A percentile compares a stretch with the other conserved stretches of the same genome.
These are phyloP conservation scores for Parathielavia appendiculata DNA, from an alignment of 495 filamentous ascomycete species.

Conservation along the genomic window DNA sequence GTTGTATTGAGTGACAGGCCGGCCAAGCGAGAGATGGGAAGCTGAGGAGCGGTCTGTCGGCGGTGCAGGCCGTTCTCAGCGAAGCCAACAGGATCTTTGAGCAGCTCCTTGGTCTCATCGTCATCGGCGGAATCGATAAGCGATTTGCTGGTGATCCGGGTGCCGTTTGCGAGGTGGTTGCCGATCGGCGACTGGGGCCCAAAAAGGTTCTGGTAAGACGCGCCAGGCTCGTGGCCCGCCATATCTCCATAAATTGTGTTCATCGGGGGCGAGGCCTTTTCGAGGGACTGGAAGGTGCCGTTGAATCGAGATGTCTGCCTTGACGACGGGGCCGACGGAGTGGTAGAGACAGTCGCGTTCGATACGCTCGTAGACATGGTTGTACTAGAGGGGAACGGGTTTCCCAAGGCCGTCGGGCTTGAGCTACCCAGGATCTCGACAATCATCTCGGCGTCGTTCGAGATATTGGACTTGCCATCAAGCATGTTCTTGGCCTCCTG, in stretches of 20 bases:
- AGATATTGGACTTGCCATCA: conserved; percentile 71
- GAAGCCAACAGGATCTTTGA: conserved; percentile 80
- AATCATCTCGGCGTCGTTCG: conserved; percentile 70
- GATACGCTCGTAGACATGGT: conserved; percentile 25
- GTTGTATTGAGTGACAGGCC: conserved; percentile 69
- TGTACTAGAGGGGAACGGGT: conserved; percentile 38
- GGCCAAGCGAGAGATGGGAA: conserved; percentile 66
- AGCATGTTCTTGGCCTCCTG: conserved; percentile 71
- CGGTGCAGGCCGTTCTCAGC: conserved; percentile 68
- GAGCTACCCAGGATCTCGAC: conserved; percentile 62
- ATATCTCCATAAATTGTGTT: conserved; percentile 55
- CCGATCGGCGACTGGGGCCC: conserved; percentile 79
- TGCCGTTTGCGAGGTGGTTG: conserved; percentile 63
- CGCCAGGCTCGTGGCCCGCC: conserved; percentile 53
- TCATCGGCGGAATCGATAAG: conserved; percentile 74
- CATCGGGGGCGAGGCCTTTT: conserved; percentile 62
- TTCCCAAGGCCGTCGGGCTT: conserved; percentile 36
- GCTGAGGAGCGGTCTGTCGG: conserved; percentile 68
- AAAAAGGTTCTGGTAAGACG: conserved; percentile 69
- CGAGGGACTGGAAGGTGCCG: conserved; percentile 66
- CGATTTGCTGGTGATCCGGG: conserved; percentile 70
- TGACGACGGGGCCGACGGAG: conserved; percentile 53
- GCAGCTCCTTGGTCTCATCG: conserved; percentile 77
- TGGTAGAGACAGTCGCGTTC: conserved; percentile 37
- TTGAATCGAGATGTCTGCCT: conserved; percentile 75